phyloP scores from a whole-genome alignment of 2,329 filamentous ascomycete species.

The Plectosphaerella cucumerina region DNA sequence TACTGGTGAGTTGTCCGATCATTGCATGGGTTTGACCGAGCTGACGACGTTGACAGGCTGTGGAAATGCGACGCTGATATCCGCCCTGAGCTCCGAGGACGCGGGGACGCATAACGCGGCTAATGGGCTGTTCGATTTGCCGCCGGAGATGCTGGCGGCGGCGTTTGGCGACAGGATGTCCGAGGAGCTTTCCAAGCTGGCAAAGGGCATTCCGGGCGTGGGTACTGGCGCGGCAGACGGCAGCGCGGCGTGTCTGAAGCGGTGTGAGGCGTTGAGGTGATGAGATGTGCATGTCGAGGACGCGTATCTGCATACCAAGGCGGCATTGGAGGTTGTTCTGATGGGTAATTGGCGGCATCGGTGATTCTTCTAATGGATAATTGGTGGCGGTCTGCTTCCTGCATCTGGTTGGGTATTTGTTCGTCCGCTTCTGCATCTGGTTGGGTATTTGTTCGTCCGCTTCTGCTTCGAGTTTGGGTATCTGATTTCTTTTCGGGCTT shows the following conservation, averaged over 20 bases:
- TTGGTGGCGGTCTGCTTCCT: too few species aligned
- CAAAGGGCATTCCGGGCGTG: constrained; percentile 11
- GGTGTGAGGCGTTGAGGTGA: constrained; percentile 5
- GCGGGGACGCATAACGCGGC: constrained; percentile 43
- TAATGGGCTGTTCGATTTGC: constrained; percentile 36
- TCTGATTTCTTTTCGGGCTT: background rate
- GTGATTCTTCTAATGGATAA: too few species aligned
- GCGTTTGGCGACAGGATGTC: constrained; percentile 29
- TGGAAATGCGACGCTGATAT: constrained; percentile 42
- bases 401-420: background rate
- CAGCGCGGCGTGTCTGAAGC: constrained; percentile 9
- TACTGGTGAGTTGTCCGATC: constrained; percentile 28
- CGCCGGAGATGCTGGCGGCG: constrained; percentile 34
- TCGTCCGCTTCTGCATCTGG: too few species aligned
- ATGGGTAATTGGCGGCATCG: too few species aligned
- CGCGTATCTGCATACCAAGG: too few species aligned
- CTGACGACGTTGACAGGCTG: constrained; percentile 29
- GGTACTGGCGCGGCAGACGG: constrained; percentile 13
- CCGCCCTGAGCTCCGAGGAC: constrained; percentile 43
- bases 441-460: background rate
- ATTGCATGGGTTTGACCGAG: too few species aligned
- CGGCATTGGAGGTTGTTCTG: too few species aligned
- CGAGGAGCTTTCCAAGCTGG: constrained; percentile 16
- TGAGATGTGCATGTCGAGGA: too few species aligned
- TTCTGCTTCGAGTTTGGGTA: too few species aligned